Conservation (phyloP, 768 basidiomycete genomes). For the Collybia mongolica region DNA sequence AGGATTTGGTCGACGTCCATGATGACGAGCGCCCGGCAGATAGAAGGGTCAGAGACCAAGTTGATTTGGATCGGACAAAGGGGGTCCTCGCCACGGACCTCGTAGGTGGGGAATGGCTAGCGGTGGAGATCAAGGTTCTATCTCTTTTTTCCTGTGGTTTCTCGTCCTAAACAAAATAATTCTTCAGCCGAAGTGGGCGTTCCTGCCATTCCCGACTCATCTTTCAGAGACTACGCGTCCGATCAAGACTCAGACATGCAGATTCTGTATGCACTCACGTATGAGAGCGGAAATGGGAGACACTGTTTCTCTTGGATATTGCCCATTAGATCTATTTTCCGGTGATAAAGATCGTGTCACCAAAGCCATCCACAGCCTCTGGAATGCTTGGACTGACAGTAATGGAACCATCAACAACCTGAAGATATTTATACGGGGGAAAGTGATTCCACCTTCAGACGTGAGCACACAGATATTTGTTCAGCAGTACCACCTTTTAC, state of each 20-base stretch:
- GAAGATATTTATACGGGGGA: constrained; percentile 72
- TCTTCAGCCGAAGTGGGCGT: constrained; percentile 93
- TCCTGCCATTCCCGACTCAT: constrained; percentile 66
- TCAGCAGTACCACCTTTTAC: neutral
- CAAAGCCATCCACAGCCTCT: constrained; percentile 68
- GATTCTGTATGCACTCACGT: constrained; percentile 88
- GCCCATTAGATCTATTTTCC: constrained; percentile 91
- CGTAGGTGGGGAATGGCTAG: constrained; percentile 60
- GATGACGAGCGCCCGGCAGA: constrained; percentile 53
- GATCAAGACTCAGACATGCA: constrained; percentile 73
- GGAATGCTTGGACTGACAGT: constrained; percentile 68
- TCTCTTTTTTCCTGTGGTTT: neutral
- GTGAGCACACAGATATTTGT: constrained; percentile 34
- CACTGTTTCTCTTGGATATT: constrained; percentile 52
- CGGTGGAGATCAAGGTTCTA: constrained; percentile 89
- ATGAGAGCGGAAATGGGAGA: constrained; percentile 42
- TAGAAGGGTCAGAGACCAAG: constrained; percentile 52
- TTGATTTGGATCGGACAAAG: constrained; percentile 54
- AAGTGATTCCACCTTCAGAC: constrained; percentile 52
- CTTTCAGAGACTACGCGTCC: constrained; percentile 56
- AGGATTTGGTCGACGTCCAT: constrained; percentile 42
- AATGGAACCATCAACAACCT: constrained; percentile 78
- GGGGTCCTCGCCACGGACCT: constrained; percentile 83
- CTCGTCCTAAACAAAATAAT: too few relatives aligned
- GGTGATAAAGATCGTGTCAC: constrained; percentile 54